Evolutionary conservation across 192 early-diverging fungal genomes (phyloP).

Genomic region (Backusella tarrabulga): DNA sequence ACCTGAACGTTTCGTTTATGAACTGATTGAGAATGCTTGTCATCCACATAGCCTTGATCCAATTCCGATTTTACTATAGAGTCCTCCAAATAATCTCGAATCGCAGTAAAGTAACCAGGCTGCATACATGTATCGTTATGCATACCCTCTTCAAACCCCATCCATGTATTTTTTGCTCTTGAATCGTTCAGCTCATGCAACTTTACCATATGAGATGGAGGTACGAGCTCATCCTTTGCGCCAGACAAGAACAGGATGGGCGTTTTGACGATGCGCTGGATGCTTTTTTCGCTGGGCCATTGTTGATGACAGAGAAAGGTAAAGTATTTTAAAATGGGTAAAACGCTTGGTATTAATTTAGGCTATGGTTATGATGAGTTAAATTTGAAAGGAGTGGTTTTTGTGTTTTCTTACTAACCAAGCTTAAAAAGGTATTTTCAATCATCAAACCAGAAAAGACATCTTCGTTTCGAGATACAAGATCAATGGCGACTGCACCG

Average conservation of each 20-base stretch:
- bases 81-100: constrained; percentile 4
- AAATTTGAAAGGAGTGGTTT: not conserved
- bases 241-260: constrained; percentile 87
- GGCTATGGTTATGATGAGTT: constrained; percentile 45
- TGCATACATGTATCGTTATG: constrained; percentile 88
- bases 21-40: not conserved
- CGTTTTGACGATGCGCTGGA: constrained; percentile 59
- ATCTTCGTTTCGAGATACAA: constrained; percentile 76
- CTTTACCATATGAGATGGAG: constrained; percentile 80
- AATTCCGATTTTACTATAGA: not conserved
- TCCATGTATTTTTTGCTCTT: constrained; percentile 42
- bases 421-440: constrained; percentile 92
- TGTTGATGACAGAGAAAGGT: constrained; percentile 85
- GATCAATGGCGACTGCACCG: constrained; percentile 91
- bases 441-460: constrained; percentile 80
- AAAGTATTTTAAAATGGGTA: constrained; percentile 73
- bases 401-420: constrained; percentile 48
- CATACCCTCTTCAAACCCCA: constrained; percentile 76
- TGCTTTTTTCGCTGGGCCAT: constrained; percentile 80
- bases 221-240: constrained; percentile 82
- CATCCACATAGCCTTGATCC: not conserved
- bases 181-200: constrained; percentile 65
- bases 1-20: constrained; percentile 6
- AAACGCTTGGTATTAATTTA: constrained; percentile 81
- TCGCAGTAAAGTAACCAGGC: constrained; percentile 19